These are phyloP conservation scores for Patellaria atrata DNA, from an alignment of 495 filamentous ascomycete genomes.

Conservation along the genomic window DNA sequence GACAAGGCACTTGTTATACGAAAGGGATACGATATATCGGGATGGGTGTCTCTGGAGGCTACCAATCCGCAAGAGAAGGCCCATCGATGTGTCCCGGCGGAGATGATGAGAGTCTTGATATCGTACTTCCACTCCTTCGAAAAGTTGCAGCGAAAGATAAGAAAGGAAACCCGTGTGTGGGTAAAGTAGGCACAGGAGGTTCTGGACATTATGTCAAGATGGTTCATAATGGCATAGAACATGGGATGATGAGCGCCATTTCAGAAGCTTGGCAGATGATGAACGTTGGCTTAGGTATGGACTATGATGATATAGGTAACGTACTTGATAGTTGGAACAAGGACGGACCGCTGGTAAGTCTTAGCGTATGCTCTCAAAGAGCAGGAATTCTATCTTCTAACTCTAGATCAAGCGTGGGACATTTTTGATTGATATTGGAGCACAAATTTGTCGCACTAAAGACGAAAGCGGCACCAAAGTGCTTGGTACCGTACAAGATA, in stretches of 20 bases:
- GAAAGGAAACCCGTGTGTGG: conserved; percentile 47
- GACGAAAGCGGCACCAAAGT: conserved; percentile 38
- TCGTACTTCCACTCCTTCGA: conserved; percentile 49
- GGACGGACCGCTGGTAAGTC: conserved; percentile 37
- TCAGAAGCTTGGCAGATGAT: conserved; percentile 56
- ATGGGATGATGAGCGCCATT: conserved; percentile 48
- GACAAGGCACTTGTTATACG: conserved; percentile 41
- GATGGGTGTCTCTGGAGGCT: conserved; percentile 55
- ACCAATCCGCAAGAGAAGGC: conserved; percentile 50
- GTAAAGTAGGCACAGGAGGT: conserved; percentile 44
- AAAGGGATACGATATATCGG: conserved; percentile 51
- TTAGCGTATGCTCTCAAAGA: not conserved
- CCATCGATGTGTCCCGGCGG: conserved; percentile 55
- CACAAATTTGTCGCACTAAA: conserved; percentile 39
- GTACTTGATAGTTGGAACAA: conserved; percentile 48
- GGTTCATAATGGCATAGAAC: conserved; percentile 66
- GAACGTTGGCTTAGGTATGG: conserved; percentile 41
- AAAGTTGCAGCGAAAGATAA: conserved; percentile 46
- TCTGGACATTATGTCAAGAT: conserved; percentile 65
- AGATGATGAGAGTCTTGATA: conserved; percentile 39
- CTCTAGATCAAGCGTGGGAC: conserved; percentile 26
- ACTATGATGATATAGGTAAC: conserved; percentile 46
- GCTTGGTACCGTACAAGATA: conserved; percentile 53
- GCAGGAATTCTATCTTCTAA: no score
- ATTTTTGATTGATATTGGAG: conserved; percentile 49